Evolutionary conservation across 176 grass and related monocot species (phyloP).

Genomic region (Luzula sylvatica): DNA sequence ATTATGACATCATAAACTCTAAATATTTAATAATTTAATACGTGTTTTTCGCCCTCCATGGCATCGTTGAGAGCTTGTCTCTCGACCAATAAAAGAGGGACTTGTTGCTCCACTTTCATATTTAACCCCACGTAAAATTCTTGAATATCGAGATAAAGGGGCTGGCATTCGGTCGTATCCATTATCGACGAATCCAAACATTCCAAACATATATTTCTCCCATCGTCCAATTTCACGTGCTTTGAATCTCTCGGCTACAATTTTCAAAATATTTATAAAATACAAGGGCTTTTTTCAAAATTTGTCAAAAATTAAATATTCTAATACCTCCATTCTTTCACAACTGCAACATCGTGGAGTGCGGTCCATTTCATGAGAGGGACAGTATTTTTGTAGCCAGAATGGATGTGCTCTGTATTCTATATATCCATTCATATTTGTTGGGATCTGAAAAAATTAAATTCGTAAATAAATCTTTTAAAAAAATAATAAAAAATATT

Average conservation of each 20-base stretch:
- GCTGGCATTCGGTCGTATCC: slow-evolving; percentile 84
- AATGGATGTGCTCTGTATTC: slow-evolving; percentile 95
- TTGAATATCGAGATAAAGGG: slow-evolving; percentile 73
- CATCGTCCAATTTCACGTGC: slow-evolving; percentile 78
- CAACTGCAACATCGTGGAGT: slow-evolving; percentile 97
- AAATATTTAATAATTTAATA: too few relatives aligned
- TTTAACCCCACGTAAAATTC: slow-evolving; percentile 94
- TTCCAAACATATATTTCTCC: slow-evolving; percentile 82
- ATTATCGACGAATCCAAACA: slow-evolving; percentile 86
- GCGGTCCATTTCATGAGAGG: slow-evolving; percentile 81
- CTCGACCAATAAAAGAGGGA: slow-evolving; percentile 91
- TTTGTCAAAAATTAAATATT: not conserved
- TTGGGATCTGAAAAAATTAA: slow-evolving; percentile 57
- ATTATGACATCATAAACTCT: not conserved
- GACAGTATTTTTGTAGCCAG: slow-evolving; percentile 97
- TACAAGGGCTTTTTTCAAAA: not conserved
- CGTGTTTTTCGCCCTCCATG: slow-evolving; percentile 91
- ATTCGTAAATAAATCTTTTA: not conserved
- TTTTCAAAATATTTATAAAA: not conserved
- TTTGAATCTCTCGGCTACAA: slow-evolving; percentile 73
- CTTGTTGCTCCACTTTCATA: slow-evolving; percentile 91
- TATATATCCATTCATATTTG: slow-evolving; percentile 76
- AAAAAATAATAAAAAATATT: too few relatives aligned
- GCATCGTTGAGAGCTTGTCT: slow-evolving; percentile 96
- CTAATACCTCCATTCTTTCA: slow-evolving; percentile 85